Base-by-base conservation (phyloP, 345 rosid genomes). In the Turnera subulata region DNA sequence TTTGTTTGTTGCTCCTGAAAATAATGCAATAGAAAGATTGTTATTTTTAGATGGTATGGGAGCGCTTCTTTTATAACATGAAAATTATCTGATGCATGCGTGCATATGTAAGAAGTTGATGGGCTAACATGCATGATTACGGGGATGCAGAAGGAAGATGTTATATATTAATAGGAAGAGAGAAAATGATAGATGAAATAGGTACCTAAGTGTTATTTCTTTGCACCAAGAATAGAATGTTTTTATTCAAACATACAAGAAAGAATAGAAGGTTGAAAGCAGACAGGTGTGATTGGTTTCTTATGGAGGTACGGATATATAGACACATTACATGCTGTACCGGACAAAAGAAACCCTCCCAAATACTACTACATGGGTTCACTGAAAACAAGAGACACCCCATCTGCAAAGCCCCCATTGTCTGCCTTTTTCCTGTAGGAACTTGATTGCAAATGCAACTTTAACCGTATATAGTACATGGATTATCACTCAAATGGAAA, bases 381-480 rank as follows among this genome's bases (percentile, higher is more conserved):
- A 53, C 33, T 37, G 6, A 56, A 66, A 53, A 48, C 73, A 67
- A 22, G 43, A 46, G 44, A 38, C 9, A 52, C 17, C 44, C 53
- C n/a, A 38, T 40, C 12, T 37, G 50, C 61, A 70, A 78, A 71
- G 68, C 71, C 68, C 7, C 32, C 55, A n/a, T 42, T 62, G 73
- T 53, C 58, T 69, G 70, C 62, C 67, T 53, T 63, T 62, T 74
- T 53, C 65, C 14, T 18, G 44, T 20, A 44, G 59, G 38, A 20
- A 44, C 23, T 59, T 20, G 65, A 68, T 64, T 56, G 9, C 19
- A 16, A 1, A 29, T 7, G 18, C 2, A 38, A 18, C 71, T 67
- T 64, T 60, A 70, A 77, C 72, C 69, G 78, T 35, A 50, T 38
- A 18, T 26, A 24, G 32, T 10, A 55, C 45, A 45, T 6, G 45